These are phyloP conservation scores for Penicillium sp. DNA, from an alignment of 2,329 filamentous ascomycete genomes.

Conservation along the genomic window DNA sequence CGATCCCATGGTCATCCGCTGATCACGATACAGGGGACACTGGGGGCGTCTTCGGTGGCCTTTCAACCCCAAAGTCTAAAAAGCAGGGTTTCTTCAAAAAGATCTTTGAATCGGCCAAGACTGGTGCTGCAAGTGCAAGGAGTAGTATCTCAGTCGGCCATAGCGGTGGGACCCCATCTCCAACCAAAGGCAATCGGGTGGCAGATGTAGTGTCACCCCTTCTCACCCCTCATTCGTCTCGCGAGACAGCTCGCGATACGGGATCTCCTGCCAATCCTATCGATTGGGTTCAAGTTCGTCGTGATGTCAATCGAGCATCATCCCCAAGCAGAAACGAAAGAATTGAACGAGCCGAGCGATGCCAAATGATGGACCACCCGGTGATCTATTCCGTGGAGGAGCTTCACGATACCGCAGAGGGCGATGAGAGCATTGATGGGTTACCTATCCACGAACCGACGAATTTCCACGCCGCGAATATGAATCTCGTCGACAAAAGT, in stretches of 20 bases:
- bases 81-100: conserved; percentile 94
- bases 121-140: conserved; percentile 84
- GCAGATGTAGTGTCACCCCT: conserved; percentile 52
- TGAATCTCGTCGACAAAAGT: conserved; percentile 92
- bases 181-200: conserved; percentile 52
- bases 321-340: conserved; percentile 88
- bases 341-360: conserved; percentile 81
- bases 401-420: conserved; percentile 80
- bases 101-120: conserved; percentile 91
- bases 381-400: conserved; percentile 89
- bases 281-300: conserved; percentile 97
- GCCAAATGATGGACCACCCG: conserved; percentile 91
- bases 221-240: conserved; percentile 33
- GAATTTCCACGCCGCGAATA: conserved; percentile 78
- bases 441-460: conserved; percentile 79
- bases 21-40: conserved; percentile 62
- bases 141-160: conserved; percentile 77
- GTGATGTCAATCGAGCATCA: conserved; percentile 94
- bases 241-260: conserved; percentile 69
- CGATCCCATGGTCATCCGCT: conserved; percentile 60
- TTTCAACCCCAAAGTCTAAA: conserved; percentile 74
- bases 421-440: conserved; percentile 87
- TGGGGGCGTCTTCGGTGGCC: conserved; percentile 73
- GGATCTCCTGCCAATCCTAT: conserved; percentile 62
- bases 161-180: conserved; percentile 48